Percentiles rank a stretch among this genome's conserved stretches.
Conservation (phyloP, 352 stramenopile genomes). For the Pythium chondricola region DNA sequence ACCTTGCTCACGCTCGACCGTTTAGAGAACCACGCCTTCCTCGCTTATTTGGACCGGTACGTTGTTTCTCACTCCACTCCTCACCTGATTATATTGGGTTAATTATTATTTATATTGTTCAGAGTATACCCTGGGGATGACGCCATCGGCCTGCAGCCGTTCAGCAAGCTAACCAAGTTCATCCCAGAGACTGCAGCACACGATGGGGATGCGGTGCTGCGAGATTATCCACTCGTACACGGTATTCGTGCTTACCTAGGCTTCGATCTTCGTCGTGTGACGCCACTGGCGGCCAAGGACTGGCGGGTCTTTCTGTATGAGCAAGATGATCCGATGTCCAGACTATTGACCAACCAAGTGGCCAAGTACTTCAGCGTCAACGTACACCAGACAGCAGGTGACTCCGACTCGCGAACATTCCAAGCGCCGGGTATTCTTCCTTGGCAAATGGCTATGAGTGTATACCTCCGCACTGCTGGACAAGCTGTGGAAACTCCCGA, state of each 20-base stretch:
- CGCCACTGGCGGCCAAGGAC: conserved; percentile 2
- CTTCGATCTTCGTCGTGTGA: conserved; percentile 37
- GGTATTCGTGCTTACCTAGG: conserved; percentile 36
- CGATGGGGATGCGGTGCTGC: conserved; percentile 27
- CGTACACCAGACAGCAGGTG: conserved; percentile 1
- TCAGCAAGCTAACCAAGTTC: conserved; percentile 30
- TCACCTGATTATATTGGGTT: neutral
- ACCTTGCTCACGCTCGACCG: conserved; percentile 57
- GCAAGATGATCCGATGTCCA: no score
- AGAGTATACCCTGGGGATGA: conserved; percentile 38
- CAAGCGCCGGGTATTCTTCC: conserved; percentile 42
- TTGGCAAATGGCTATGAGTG: conserved; percentile 51
- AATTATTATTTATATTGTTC: conserved; percentile 3
- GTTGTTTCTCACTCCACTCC: neutral
- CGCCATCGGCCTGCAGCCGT: conserved; percentile 41
- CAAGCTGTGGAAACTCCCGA: neutral
- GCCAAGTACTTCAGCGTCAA: conserved; percentile 29
- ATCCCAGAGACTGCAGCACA: conserved; percentile 17
- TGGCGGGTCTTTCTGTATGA: conserved; percentile 16
- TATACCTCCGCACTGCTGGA: conserved; percentile 29
- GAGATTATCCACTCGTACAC: conserved; percentile 29
- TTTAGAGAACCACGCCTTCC: conserved; percentile 30
- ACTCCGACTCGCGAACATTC: conserved; percentile 7
- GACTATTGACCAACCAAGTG: conserved; percentile 35
- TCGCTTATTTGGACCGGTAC: conserved; percentile 40